phyloP scores from a whole-genome alignment of 345 rosid species.

The Syzygium oleosum region DNA sequence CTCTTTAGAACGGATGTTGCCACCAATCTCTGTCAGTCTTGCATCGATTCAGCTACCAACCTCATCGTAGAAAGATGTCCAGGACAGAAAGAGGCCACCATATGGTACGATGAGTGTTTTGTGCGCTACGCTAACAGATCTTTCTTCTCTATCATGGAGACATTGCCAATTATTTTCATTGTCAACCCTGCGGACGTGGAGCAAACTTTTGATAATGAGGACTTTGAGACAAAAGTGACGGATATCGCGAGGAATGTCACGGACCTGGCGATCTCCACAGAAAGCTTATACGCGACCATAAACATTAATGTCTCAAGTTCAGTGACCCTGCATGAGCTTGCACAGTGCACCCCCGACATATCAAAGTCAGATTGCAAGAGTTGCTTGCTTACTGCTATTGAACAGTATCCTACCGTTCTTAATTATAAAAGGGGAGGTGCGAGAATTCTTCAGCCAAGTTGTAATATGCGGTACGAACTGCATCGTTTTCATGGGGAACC shows the following conservation, averaged over 20 bases:
- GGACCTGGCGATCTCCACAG: neutral
- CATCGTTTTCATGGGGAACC: neutral
- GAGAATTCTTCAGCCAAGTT: conserved; percentile 9
- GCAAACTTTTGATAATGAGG: neutral
- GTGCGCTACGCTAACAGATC: conserved; percentile 17
- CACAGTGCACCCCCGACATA: conserved; percentile 9
- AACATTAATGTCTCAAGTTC: neutral
- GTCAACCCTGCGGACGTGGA: neutral
- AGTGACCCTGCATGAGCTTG: neutral
- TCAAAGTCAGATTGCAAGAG: neutral
- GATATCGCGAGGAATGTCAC: neutral
- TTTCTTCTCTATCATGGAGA: neutral
- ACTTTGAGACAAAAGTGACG: neutral
- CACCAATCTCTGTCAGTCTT: neutral
- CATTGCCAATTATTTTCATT: fast-evolving
- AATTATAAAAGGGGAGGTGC: neutral
- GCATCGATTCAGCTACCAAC: neutral
- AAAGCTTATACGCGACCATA: neutral
- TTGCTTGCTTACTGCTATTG: neutral
- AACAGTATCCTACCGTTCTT: neutral
- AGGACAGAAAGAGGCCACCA: conserved; percentile 5
- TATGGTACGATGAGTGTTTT: conserved; percentile 31
- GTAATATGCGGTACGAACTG: conserved; percentile 8
- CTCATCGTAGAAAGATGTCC: conserved; percentile 12
- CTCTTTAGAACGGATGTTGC: neutral